Evolutionary conservation across 257 asterid genomes (phyloP), one percentile per base, ranked within the genome.

Genomic region (Solanum chiquidenum): DNA sequence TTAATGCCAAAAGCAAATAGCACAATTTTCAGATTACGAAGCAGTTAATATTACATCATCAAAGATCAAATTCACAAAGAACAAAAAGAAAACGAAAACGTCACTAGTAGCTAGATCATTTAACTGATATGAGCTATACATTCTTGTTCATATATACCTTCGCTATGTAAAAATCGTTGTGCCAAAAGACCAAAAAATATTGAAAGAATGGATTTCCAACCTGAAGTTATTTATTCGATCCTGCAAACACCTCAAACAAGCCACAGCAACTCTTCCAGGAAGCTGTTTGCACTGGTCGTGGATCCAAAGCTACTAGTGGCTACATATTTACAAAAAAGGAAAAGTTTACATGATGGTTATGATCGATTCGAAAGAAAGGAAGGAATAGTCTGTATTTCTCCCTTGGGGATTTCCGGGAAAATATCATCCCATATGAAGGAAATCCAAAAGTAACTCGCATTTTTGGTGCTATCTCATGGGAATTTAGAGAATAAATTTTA

Each of bases 231-330:
- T 91, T 90, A 89, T 88, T 92, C 34, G 93, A 92, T 75, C 94
- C 94, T 20, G 91, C 23, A 64, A 94, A 91, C 91, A 91, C 82
- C 88, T 93, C 98, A 88, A 93, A 93, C 52, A 94, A 91, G 82
- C 96, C 98, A 92, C 98, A 94, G 52, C 98, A 94, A 89, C 94
- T 74, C 93, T 93, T 94, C 96, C 96, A 94, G 5, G 96, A 92
- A 72, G 95, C 90, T 25, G 64, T 46, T 86, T 90, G 88, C 80
- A 37, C 89, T 6, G 89, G 94, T 31, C 27, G 90, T 49, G 77
- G 89, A 87, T 52, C 86, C 82, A 90, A 91, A 66, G 83, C 90
- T 44, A 89, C 89, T 88, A 88, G 77, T 12, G 91, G 91, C 96
- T 92, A 91, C 92, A 79, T 52, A 46, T 55, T 33, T 42, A 40